Percentiles rank a stretch among this genome's conserved stretches.
Conservation (phyloP, 495 filamentous ascomycete genomes). For the Cercophora sp. region DNA sequence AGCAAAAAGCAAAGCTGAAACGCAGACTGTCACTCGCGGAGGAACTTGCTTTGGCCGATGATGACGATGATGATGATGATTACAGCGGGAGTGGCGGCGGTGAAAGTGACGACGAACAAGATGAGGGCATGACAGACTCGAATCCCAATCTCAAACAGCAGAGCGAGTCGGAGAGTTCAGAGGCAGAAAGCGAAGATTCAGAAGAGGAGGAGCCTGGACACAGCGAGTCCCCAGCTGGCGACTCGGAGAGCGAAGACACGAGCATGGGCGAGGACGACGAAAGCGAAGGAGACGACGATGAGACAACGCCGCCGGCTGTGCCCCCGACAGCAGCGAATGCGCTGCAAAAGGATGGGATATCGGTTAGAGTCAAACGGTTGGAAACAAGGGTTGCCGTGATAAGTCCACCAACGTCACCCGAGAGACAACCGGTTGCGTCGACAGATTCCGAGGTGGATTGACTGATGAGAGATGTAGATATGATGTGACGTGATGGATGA, state of each 20-base stretch:
- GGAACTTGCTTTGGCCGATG: constrained; percentile 10
- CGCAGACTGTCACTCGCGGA: constrained; percentile 16
- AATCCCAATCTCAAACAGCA: too few relatives aligned
- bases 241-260: constrained; percentile 1
- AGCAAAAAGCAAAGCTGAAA: background rate
- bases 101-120: background rate
- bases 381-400: background rate
- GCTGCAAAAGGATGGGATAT: background rate
- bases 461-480: too few relatives aligned
- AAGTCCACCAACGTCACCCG: constrained; percentile 9
- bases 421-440: background rate
- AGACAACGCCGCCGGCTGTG: background rate
- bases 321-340: background rate
- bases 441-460: too few relatives aligned
- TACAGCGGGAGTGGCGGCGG: background rate
- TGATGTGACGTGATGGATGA: too few relatives aligned
- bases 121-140: too few relatives aligned
- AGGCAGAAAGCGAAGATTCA: background rate
- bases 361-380: constrained; percentile 2
- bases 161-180: background rate
- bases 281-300: background rate
- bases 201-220: background rate
- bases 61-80: background rate
- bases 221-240: background rate
- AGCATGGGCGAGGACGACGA: constrained; percentile 2